Percentiles rank a stretch among this genome's conserved stretches.
These are phyloP conservation scores for Phytophthora sansomeana DNA, from an alignment of 352 stramenopile species.

Conservation along the genomic window DNA sequence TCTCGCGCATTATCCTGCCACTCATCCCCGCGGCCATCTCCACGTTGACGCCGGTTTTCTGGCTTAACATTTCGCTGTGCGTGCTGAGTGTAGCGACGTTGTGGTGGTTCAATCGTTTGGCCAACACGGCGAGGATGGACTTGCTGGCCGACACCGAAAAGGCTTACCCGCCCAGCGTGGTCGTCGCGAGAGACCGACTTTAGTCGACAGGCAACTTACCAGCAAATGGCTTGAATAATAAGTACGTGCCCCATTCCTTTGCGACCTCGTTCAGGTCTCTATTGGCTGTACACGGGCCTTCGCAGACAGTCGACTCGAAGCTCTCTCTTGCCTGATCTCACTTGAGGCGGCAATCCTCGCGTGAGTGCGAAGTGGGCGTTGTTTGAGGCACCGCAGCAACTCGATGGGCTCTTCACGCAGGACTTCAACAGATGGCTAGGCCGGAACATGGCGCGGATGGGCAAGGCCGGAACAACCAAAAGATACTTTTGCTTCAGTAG, in stretches of 20 bases:
- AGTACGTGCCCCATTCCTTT: no score
- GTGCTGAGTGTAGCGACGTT: constrained; percentile 59
- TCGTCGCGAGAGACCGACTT: constrained; percentile 25
- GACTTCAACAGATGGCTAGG: constrained; percentile 25
- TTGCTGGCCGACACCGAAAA: constrained; percentile 46
- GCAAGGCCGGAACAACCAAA: constrained; percentile 30
- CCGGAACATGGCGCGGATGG: constrained; percentile 29
- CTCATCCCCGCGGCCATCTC: constrained; percentile 68
- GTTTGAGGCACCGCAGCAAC: not conserved
- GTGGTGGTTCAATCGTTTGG: constrained; percentile 69
- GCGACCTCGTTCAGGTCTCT: no score
- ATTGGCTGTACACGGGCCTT: no score
- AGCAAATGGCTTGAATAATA: not conserved
- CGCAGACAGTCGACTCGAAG: no score
- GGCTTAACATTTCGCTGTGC: constrained; percentile 68
- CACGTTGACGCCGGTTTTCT: constrained; percentile 70
- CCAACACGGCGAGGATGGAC: constrained; percentile 49
- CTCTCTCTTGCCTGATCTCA: no score
- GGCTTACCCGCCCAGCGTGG: constrained; percentile 17
- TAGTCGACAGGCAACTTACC: no score
- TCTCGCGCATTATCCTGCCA: constrained; percentile 78
- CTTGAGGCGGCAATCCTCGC: not conserved
- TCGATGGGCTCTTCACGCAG: not conserved
- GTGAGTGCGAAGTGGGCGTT: not conserved
- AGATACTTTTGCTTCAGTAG: constrained; percentile 25